Evolutionary conservation across 1,284 basidiomycete species (phyloP), one percentile per base, ranked within the genome.

Genomic region (Sparassis latifolia): DNA sequence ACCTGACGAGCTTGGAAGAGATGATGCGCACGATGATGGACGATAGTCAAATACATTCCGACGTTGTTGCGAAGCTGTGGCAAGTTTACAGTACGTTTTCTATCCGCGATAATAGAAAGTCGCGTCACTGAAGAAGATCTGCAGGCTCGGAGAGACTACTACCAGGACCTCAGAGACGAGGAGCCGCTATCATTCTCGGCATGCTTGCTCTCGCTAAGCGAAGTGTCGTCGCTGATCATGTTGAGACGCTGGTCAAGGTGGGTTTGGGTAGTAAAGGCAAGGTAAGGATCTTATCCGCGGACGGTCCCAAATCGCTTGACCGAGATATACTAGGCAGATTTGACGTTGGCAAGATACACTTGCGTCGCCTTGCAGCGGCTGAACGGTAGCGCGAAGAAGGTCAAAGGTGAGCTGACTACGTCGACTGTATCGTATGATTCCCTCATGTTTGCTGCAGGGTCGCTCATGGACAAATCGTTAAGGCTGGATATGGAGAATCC

Each of bases 21-120:
- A 86, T 99, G 75, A 85, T 99, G 82, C 80, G 91, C 40, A 90
- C 89, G 33, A 91, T 98, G 88, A 94, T 96, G 86, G 86, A 89
- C 7, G 84, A 90, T 44, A 79, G 78, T 4, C 83, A 87, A 44
- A 82, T 99, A 27, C 87, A 93, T 60, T 70, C 74, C 1, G 92
- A 95, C 53, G 89, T 98, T 37, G 84, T 97, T 56, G 75, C 80
- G 50, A 96, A 92, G 71, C 79, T 99, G 1, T 98, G 96, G 97
- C 86, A 92, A 59, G 92, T 97, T 39, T 99, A 98, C 66, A 85
- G 92, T 92, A 61, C 64, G 88, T 73, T 33, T 12, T 6, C 29
- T 35, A 3, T 5, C 5, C 40, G 5, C 30, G 5, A 42, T 42
- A 20, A 20, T 20, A 20, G 20, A 20, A 20, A 27, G 12, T 31